Conservation (phyloP, 768 basidiomycete genomes). For the Tephrocybe sp. region DNA sequence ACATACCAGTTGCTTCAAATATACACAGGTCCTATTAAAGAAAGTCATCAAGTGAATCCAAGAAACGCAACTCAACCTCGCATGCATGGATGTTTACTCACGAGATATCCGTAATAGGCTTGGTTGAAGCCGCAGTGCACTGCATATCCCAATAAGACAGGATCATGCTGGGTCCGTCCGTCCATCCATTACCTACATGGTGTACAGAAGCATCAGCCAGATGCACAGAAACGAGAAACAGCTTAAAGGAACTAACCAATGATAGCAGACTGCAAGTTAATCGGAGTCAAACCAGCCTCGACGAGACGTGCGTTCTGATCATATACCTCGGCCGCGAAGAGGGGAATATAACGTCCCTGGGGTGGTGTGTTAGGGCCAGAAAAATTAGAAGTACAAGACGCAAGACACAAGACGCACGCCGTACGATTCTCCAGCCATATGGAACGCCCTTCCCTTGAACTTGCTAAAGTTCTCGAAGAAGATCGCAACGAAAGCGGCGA, state of each 20-base stretch:
- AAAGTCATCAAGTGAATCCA: too few species aligned
- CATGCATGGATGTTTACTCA: constrained; percentile 43
- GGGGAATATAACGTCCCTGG: constrained; percentile 67
- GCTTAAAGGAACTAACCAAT: constrained; percentile 63
- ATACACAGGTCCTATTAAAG: constrained; percentile 49
- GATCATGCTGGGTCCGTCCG: constrained; percentile 47
- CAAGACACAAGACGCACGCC: constrained; percentile 40
- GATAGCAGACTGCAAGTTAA: constrained; percentile 72
- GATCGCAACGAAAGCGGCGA: constrained; percentile 67
- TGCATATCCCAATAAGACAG: constrained; percentile 44
- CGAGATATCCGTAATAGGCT: constrained; percentile 45
- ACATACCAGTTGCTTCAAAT: constrained; percentile 58
- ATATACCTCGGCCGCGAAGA: constrained; percentile 74
- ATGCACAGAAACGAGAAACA: too few species aligned
- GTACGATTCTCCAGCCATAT: constrained; percentile 76
- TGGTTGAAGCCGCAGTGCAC: constrained; percentile 50
- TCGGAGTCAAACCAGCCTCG: constrained; percentile 47
- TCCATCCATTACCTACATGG: constrained; percentile 60
- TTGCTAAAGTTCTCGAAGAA: constrained; percentile 74
- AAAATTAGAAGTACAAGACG: background rate
- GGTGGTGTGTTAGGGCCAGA: background rate
- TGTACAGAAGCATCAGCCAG: too few species aligned
- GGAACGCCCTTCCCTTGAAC: constrained; percentile 66
- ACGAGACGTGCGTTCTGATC: constrained; percentile 63
- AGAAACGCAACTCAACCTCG: too few species aligned